Percentiles rank a stretch among this genome's conserved stretches.
These are phyloP conservation scores for Colletotrichum spaethianum DNA, from an alignment of 2,329 filamentous ascomycete species.

Conservation along the genomic window DNA sequence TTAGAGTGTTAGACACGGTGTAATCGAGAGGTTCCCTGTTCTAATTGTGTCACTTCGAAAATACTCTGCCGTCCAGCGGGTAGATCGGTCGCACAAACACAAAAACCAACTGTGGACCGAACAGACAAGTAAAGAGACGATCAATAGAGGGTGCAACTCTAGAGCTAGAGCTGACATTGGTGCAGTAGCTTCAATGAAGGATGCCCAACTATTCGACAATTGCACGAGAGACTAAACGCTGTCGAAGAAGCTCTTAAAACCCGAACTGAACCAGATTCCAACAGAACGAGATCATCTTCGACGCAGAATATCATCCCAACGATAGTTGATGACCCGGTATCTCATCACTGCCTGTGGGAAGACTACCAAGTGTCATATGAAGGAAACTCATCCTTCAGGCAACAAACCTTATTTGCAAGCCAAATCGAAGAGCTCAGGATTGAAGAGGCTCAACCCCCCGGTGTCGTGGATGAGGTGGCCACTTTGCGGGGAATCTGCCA, in stretches of 20 bases:
- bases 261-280: constrained; percentile 1
- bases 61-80: constrained; percentile 41
- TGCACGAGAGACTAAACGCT: constrained; percentile 36
- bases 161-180: background rate
- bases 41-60: constrained; percentile 44
- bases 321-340: constrained; percentile 18
- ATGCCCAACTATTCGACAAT: constrained; percentile 19
- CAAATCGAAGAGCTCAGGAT: constrained; percentile 35
- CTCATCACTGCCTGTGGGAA: constrained; percentile 16
- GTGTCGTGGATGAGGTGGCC: constrained; percentile 35
- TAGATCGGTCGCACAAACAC: constrained; percentile 7
- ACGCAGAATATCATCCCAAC: constrained; percentile 17
- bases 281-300: constrained; percentile 24
- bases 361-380: constrained; percentile 31
- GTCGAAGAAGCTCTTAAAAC: constrained; percentile 38
- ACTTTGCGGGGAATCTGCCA: constrained; percentile 19
- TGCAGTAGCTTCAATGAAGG: background rate
- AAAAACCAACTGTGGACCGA: background rate
- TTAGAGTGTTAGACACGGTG: constrained; percentile 37
- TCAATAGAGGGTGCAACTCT: background rate
- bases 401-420: constrained; percentile 38
- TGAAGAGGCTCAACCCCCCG: constrained; percentile 8
- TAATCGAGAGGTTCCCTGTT: constrained; percentile 43
- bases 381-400: constrained; percentile 39
- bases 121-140: constrained; percentile 14